Evolutionary conservation across 2,329 filamentous ascomycete species (phyloP).

Genomic region (Scedosporium boydii): DNA sequence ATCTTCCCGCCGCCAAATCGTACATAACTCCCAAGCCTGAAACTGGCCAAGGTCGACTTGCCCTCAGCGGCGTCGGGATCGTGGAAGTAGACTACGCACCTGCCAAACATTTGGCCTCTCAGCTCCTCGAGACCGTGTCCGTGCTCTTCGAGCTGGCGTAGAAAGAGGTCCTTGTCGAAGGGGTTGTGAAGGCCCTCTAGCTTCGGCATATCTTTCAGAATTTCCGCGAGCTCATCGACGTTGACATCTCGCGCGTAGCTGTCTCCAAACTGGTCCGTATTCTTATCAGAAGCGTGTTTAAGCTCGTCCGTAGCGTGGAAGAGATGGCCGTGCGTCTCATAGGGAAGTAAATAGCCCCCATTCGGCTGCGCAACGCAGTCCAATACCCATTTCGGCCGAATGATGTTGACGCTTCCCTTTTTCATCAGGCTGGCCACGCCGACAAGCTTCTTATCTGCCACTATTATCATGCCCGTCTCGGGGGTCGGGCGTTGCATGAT

Average conservation of each 20-base stretch:
- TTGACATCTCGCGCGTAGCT: constrained; percentile 67
- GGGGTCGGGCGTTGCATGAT: constrained; percentile 63
- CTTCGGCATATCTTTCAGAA: constrained; percentile 42
- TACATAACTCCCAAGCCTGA: constrained; percentile 44
- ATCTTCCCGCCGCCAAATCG: constrained; percentile 60
- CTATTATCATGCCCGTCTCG: constrained; percentile 53
- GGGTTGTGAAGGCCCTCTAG: constrained; percentile 23
- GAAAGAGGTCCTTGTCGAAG: constrained; percentile 37
- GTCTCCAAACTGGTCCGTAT: constrained; percentile 71
- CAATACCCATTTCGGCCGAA: constrained; percentile 72
- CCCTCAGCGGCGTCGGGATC: constrained; percentile 18
- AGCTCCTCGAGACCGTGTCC: constrained; percentile 43
- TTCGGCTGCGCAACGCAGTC: constrained; percentile 61
- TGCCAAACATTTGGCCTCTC: constrained; percentile 42
- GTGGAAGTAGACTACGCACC: constrained; percentile 32
- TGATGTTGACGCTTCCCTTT: constrained; percentile 57
- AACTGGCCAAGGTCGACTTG: constrained; percentile 24
- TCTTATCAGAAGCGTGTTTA: constrained; percentile 42
- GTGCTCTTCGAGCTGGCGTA: constrained; percentile 45
- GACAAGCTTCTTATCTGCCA: constrained; percentile 72
- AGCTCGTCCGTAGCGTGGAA: constrained; percentile 56
- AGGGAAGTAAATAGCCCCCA: constrained; percentile 54
- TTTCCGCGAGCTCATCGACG: constrained; percentile 48
- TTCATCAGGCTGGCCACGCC: constrained; percentile 80
- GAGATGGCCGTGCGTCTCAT: constrained; percentile 51